Evolutionary conservation across 352 stramenopile species (phyloP).

Genomic region (Phytophthora litchii): DNA sequence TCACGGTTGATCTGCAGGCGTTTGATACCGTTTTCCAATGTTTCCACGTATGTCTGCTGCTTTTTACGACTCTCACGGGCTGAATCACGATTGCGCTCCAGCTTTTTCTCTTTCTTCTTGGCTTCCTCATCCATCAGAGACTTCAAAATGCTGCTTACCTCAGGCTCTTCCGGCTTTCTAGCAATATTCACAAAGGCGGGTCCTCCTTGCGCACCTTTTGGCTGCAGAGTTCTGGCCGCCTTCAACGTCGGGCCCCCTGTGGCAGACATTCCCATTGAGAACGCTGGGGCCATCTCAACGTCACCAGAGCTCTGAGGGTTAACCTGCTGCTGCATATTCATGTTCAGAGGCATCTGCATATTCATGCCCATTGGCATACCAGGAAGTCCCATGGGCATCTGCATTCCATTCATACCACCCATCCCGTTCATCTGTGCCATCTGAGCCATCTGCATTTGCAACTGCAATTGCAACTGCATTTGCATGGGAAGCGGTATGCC

Average conservation of each 20-base stretch:
- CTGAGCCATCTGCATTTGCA: slow-evolving; percentile 46
- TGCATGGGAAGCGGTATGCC: slow-evolving; percentile 43
- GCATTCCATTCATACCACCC: slow-evolving; percentile 41
- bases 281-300: slow-evolving; percentile 39
- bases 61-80: slow-evolving; percentile 85
- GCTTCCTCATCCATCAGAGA: slow-evolving; percentile 88
- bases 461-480: slow-evolving; percentile 41
- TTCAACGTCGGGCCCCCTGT: slow-evolving; percentile 32
- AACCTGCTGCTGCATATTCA: slow-evolving; percentile 40
- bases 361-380: slow-evolving; percentile 52
- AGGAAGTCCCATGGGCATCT: slow-evolving; percentile 54
- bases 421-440: slow-evolving; percentile 62
- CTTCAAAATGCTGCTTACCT: slow-evolving; percentile 88
- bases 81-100: slow-evolving; percentile 88
- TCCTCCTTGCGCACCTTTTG: slow-evolving; percentile 43
- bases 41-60: slow-evolving; percentile 89
- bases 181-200: slow-evolving; percentile 80
- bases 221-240: slow-evolving; percentile 43
- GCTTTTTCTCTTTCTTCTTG: slow-evolving; percentile 91
- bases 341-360: slow-evolving; percentile 55
- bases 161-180: slow-evolving; percentile 77
- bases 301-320: slow-evolving; percentile 39
- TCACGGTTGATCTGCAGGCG: slow-evolving; percentile 85
- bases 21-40: slow-evolving; percentile 88
- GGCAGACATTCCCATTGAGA: slow-evolving; percentile 8